A percentile compares a stretch with the other conserved stretches of the same genome.
Conservation (phyloP, 345 rosid species). For the Eucalyptus dawsonii region DNA sequence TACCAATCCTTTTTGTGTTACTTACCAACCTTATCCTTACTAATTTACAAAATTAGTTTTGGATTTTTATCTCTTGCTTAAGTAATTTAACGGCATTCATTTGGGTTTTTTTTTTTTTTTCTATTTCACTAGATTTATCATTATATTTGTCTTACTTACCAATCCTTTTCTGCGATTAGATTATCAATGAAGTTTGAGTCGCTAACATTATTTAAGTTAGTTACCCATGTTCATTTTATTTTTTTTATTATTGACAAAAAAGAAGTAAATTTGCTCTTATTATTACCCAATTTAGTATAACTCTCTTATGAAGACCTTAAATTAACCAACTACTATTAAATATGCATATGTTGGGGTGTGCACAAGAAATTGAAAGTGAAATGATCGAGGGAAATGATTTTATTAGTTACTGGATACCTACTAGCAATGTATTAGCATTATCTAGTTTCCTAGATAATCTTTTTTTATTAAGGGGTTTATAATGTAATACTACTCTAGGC, state of each 20-base stretch:
- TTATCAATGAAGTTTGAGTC: background rate
- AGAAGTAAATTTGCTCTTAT: background rate
- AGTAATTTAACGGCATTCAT: background rate
- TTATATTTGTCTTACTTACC: background rate
- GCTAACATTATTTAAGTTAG: background rate
- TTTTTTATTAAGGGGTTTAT: background rate
- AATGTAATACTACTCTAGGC: background rate
- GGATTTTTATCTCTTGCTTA: background rate
- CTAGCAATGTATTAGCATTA: background rate
- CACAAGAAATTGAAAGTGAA: background rate
- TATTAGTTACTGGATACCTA: background rate
- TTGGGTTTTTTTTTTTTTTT: background rate
- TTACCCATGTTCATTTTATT: background rate
- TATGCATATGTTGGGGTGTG: background rate
- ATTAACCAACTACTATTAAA: background rate
- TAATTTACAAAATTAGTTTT: background rate
- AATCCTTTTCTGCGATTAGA: background rate
- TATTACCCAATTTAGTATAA: background rate
- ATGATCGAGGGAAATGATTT: background rate
- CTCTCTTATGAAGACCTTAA: background rate
- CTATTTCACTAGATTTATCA: background rate
- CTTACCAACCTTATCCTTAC: background rate
- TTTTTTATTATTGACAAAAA: background rate
- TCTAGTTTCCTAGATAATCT: background rate
- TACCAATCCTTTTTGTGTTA: background rate